phyloP scores from a whole-genome alignment of 1,284 basidiomycete genomes.

The Tilletia setariae region DNA sequence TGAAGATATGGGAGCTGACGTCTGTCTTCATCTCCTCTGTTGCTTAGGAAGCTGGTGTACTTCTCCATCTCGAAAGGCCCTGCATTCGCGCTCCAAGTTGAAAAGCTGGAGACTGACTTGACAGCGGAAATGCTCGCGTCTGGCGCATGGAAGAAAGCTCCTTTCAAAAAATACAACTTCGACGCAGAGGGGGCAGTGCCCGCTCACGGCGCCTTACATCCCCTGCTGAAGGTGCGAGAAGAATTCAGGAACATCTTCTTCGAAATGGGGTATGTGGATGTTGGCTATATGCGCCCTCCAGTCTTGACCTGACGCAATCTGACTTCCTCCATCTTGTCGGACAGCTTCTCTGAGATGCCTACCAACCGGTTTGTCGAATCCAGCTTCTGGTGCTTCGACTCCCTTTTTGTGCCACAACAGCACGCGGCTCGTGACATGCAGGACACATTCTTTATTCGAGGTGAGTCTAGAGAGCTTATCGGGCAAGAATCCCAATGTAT shows the following conservation, averaged over 20 bases:
- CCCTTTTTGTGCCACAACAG: conserved; percentile 97
- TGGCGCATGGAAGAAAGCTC: conserved; percentile 46
- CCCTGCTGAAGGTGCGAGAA: conserved; percentile 93
- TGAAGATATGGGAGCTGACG: neutral
- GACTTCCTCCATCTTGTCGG: neutral
- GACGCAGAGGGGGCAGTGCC: conserved; percentile 89
- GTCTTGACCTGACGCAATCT: too few relatives aligned
- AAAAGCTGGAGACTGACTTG: conserved; percentile 95
- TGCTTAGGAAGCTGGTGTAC: conserved; percentile 84
- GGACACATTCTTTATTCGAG: conserved; percentile 98
- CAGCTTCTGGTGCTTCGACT: conserved; percentile 99
- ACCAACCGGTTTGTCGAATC: conserved; percentile 97
- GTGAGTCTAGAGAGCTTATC: conserved; percentile 55
- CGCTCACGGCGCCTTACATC: conserved; percentile 86
- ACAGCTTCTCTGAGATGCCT: conserved; percentile 89
- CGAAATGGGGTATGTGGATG: conserved; percentile 75
- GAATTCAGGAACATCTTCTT: conserved; percentile 98
- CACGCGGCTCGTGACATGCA: conserved; percentile 97
- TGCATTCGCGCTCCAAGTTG: conserved; percentile 85
- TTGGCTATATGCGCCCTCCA: conserved; percentile 35
- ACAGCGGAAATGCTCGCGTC: conserved; percentile 91
- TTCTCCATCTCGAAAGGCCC: conserved; percentile 83
- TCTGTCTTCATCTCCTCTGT: neutral
- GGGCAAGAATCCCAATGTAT: too few relatives aligned
- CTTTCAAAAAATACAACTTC: conserved; percentile 98